These are phyloP conservation scores for Thalassia testudinum DNA, from an alignment of 116 monocot genomes.

Conservation along the genomic window DNA sequence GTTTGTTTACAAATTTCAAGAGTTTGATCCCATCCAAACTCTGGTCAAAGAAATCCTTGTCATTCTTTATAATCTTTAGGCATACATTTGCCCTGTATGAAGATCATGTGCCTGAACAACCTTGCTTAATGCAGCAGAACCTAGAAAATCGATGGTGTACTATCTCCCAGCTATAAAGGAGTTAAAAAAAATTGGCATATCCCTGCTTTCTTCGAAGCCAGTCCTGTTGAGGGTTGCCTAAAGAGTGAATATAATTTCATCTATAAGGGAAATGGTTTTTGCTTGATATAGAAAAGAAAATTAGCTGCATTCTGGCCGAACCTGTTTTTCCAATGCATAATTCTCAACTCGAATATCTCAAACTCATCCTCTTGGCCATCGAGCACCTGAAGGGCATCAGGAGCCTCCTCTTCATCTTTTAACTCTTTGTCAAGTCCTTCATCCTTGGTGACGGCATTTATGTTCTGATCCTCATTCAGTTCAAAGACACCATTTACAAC, in stretches of 20 bases:
- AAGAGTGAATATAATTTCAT: no score
- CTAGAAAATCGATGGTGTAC: slow-evolving; percentile 89
- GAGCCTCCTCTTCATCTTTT: slow-evolving; percentile 2
- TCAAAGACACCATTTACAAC: slow-evolving; percentile 22
- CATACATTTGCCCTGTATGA: slow-evolving; percentile 97
- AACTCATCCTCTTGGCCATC: slow-evolving; percentile 32
- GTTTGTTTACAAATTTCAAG: slow-evolving; percentile 89
- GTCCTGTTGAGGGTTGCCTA: slow-evolving; percentile 33
- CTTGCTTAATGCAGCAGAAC: slow-evolving; percentile 98
- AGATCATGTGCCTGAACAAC: slow-evolving; percentile 98
- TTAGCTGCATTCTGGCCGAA: background rate
- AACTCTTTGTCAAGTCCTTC: slow-evolving; percentile 4
- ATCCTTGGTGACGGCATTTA: slow-evolving; percentile 14
- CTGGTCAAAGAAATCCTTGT: slow-evolving; percentile 99
- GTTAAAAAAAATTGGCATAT: slow-evolving; percentile 87
- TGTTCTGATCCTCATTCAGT: slow-evolving; percentile 17
- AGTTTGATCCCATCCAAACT: slow-evolving; percentile 99
- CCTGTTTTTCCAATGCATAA: slow-evolving; percentile 92
- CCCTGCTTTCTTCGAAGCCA: slow-evolving; percentile 96
- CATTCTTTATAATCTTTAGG: slow-evolving; percentile 97
- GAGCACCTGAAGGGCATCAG: slow-evolving; percentile 20
- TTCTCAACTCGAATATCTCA: slow-evolving; percentile 76
- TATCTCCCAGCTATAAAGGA: slow-evolving; percentile 95
- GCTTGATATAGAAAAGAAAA: no score
- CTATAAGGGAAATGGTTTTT: no score